Base-by-base conservation (phyloP, 768 basidiomycete genomes). In the Boletus pseudopeckii region DNA sequence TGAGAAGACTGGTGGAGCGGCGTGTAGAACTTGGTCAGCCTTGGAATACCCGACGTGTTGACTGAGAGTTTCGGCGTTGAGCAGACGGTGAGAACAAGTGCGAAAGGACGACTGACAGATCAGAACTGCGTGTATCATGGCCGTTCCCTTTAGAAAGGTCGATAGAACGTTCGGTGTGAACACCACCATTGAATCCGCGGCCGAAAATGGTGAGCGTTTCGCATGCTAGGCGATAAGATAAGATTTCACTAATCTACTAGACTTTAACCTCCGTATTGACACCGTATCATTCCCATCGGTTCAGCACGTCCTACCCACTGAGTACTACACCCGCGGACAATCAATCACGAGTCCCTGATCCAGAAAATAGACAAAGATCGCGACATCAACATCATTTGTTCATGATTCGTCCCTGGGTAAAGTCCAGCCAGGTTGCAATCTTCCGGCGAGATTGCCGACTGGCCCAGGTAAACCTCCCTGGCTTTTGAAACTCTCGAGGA, bases 401-500 rank as follows among this genome's bases (percentile, higher is more conserved):
- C 47, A 80, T 22, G 71, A 71, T 26, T 80, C 78, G 60, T 93
- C 90, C 62, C 87, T 76, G 10, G 92, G 92, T 36, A 93, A 69
- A 39, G 77, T 76, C 78, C 90, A 90, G 1, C 79, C 87, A 42
- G 84, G 83, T 51, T 90, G 83, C 56, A 99, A 67, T 59, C 93
- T 77, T 38, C 97, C 92, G 39, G 86, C 90, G 42, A 99, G 74
- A 65, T 86, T 97, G 49, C 95, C 80, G 14, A 97, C 95, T 22
- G 95, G 97, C 1, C 97, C 97, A 24, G 90, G 83, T 46, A 90
- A 71, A 22, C 97, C 97, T 8, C 68, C 88, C 66, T 99, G 97
- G 57, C 86, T 86, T 67, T 91, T 92, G 77, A 92, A 98, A 71
- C 93, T 96, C 74, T 97, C 93, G 70, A 98, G 71, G 70, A 99